Conservation (phyloP, 345 rosid species). For the Lepidium aucheri region DNA sequence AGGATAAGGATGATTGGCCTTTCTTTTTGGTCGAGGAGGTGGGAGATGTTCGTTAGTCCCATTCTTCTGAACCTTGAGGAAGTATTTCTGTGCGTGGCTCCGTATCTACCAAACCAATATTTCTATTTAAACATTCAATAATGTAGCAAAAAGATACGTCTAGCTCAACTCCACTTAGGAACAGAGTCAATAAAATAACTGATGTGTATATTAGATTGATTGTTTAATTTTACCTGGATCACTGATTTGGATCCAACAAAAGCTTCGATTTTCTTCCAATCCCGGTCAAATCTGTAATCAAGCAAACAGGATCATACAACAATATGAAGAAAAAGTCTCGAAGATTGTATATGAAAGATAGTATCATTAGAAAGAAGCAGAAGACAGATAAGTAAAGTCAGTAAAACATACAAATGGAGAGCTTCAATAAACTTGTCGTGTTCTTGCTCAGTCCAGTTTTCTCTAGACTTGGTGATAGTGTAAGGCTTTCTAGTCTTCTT, state of each 20-base stretch:
- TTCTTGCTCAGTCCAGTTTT: constrained; percentile 94
- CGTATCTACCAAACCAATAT: constrained; percentile 48
- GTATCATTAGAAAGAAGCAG: neutral
- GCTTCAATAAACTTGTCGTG: constrained; percentile 95
- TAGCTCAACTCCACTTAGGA: no score
- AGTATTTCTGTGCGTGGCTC: constrained; percentile 90
- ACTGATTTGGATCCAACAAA: constrained; percentile 86
- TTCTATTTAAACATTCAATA: neutral
- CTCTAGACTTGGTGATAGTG: constrained; percentile 79
- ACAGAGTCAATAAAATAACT: neutral
- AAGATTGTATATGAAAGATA: neutral
- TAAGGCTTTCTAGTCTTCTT: constrained; percentile 90
- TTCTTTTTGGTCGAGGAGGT: constrained; percentile 91
- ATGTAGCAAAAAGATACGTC: neutral
- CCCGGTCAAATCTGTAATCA: constrained; percentile 66
- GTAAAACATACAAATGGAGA: constrained; percentile 52
- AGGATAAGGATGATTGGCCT: constrained; percentile 85
- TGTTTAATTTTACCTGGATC: constrained; percentile 51
- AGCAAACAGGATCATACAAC: neutral
- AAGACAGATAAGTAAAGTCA: neutral
- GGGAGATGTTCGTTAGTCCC: constrained; percentile 77
- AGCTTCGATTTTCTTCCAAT: constrained; percentile 94
- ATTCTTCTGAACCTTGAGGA: constrained; percentile 76
- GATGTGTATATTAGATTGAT: neutral
- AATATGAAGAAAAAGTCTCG: neutral